Evolutionary conservation across 2,329 filamentous ascomycete species (phyloP).

Genomic region (Lachnellula suecica): DNA sequence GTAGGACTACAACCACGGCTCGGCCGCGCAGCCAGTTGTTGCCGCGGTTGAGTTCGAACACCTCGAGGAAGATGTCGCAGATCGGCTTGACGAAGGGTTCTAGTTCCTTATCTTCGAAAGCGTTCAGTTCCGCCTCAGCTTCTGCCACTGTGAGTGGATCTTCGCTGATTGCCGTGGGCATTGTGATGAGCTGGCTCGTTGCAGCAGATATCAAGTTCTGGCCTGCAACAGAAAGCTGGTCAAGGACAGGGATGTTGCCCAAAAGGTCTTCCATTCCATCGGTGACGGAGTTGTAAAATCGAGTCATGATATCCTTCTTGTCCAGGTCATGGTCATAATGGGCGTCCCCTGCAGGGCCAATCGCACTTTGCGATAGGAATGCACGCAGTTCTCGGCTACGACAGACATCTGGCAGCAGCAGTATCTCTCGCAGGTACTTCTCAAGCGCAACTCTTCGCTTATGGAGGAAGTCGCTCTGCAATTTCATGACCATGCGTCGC

Average conservation of each 20-base stretch:
- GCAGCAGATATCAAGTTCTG: slow-evolving; percentile 86
- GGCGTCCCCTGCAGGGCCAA: slow-evolving; percentile 58
- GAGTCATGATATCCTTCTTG: slow-evolving; percentile 85
- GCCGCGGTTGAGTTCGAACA: slow-evolving; percentile 90
- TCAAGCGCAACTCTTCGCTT: slow-evolving; percentile 84
- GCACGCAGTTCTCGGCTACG: slow-evolving; percentile 88
- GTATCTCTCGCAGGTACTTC: slow-evolving; percentile 77
- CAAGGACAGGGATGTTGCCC: slow-evolving; percentile 91
- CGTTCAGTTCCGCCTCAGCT: slow-evolving; percentile 89
- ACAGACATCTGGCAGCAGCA: slow-evolving; percentile 89
- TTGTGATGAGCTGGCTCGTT: slow-evolving; percentile 60
- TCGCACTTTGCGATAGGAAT: slow-evolving; percentile 87
- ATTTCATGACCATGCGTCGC: slow-evolving; percentile 89
- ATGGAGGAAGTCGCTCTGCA: slow-evolving; percentile 92
- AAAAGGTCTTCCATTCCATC: slow-evolving; percentile 98
- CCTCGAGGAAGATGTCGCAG: slow-evolving; percentile 93
- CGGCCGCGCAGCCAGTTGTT: slow-evolving; percentile 97
- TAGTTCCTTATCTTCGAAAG: slow-evolving; percentile 84
- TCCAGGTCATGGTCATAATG: slow-evolving; percentile 54
- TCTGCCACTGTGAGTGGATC: slow-evolving; percentile 61
- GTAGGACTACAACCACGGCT: slow-evolving; percentile 92
- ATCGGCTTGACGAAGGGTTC: slow-evolving; percentile 98
- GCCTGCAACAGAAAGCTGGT: slow-evolving; percentile 88
- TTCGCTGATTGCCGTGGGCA: slow-evolving; percentile 51
- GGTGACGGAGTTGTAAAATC: slow-evolving; percentile 93